A percentile compares a stretch with the other conserved stretches of the same genome.
Evolutionary conservation across 495 filamentous ascomycete genomes (phyloP).

Genomic region (Daldinia decipiens): DNA sequence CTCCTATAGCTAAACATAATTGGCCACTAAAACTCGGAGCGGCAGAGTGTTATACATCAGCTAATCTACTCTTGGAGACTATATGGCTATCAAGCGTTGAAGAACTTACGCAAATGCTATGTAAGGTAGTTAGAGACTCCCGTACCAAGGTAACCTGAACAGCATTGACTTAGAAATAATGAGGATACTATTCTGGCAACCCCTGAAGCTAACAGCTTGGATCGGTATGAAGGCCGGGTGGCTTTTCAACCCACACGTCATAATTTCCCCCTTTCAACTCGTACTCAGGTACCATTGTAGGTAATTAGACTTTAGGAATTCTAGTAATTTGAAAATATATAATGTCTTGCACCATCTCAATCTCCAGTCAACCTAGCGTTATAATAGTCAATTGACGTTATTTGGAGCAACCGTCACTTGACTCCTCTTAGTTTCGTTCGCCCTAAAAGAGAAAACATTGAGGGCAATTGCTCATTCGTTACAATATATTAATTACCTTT

Average conservation of each 20-base stretch:
- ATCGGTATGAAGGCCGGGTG: background rate
- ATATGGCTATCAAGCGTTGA: background rate
- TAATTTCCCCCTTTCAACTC: background rate
- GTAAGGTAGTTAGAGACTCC: background rate
- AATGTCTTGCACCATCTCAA: background rate
- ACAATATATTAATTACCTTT: background rate
- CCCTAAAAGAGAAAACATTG: background rate
- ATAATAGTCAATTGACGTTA: background rate
- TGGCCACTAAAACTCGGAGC: background rate
- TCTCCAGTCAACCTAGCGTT: background rate
- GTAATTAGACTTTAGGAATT: background rate
- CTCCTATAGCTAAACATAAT: background rate
- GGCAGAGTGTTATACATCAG: background rate
- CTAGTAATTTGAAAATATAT: background rate
- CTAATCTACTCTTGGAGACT: constrained; percentile 1
- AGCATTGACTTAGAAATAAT: background rate
- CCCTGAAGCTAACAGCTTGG: constrained; percentile 2
- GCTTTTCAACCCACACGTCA: background rate
- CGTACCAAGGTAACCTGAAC: background rate
- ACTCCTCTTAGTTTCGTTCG: background rate
- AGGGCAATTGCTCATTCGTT: background rate
- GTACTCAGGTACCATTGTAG: background rate
- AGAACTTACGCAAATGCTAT: background rate
- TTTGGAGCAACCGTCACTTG: background rate
- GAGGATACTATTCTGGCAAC: background rate